Evolutionary conservation across 2,329 filamentous ascomycete genomes (phyloP), one percentile per base, ranked within the genome.

Genomic region (Leptographium flavum): DNA sequence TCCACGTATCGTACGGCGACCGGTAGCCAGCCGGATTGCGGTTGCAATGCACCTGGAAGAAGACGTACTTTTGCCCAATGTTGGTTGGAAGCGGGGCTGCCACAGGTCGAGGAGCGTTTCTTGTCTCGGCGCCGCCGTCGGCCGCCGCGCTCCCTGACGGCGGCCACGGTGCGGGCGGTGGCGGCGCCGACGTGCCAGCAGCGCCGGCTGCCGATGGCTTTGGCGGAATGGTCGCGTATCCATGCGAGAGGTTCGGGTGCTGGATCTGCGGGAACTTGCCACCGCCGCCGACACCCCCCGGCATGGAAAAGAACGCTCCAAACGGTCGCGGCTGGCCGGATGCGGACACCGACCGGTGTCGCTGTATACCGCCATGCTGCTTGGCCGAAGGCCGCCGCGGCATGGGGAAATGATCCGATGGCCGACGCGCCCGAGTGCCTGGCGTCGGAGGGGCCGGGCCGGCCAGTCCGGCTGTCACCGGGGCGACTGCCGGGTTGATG

Each of bases 1-100:
- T 41, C 35, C 70, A 75, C 2, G 66, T 62, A 15, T 70, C 67
- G 54, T 80, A 81, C 1, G 76, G 76, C 5, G 73, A 77, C 42
- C 72, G 68, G 48, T 81, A 79, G 45, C 70, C 70, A 8, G 68
- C 64, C 6, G 70, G 62, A 48, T 74, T 70, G 59, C 71, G 41
- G 38, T 50, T 50, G 28, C 47, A 69, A 49, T 79, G 64, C 23
- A 74, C 67, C 50, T 77, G 73, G 56, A 79, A 74, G 55, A 76
- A 80, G 3, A 65, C 60, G 53, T 75, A 76, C 50, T 71, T 74
- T 46, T 71, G 67, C 45, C 68, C 39, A 32, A 49, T 46, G 46
- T 37, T 33, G 28, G 47, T 49, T 45, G 46, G 49, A 10, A 47
- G 21, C 36, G 37, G 15, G 15, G 41, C 15, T 3, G 42, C 17